phyloP scores from a whole-genome alignment of 352 stramenopile genomes.

The Pythium insidiosum region DNA sequence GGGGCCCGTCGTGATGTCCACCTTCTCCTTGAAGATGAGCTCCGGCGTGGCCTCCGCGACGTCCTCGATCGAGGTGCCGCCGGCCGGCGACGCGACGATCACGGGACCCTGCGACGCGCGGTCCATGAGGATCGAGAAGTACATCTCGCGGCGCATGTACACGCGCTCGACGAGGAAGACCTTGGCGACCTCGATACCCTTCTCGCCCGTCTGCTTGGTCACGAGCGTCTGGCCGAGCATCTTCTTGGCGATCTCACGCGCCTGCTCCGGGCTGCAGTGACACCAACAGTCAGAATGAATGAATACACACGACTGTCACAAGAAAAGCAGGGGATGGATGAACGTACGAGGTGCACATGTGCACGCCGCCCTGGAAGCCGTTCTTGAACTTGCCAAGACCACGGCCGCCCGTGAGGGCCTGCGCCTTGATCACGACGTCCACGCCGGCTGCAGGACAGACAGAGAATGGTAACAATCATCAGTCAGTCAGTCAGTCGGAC shows the following conservation, averaged over 20 bases:
- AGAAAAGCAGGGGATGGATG: too few relatives aligned
- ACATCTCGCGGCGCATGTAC: constrained; percentile 96
- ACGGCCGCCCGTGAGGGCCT: constrained; percentile 95
- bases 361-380: constrained; percentile 96
- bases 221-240: constrained; percentile 94
- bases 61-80: constrained; percentile 97
- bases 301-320: too few relatives aligned
- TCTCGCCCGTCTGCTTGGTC: constrained; percentile 91
- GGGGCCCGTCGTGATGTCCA: constrained; percentile 93
- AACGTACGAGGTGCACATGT: constrained; percentile 89
- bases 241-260: constrained; percentile 75
- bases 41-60: constrained; percentile 92
- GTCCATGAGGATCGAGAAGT: constrained; percentile 99
- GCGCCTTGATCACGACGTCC: constrained; percentile 94
- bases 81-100: constrained; percentile 92
- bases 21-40: constrained; percentile 89
- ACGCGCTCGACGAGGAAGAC: constrained; percentile 91
- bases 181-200: constrained; percentile 86
- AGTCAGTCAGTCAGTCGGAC: too few relatives aligned
- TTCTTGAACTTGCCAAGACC: constrained; percentile 95
- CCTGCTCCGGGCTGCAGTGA: constrained; percentile 41
- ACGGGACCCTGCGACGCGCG: constrained; percentile 91
- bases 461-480: too few relatives aligned
- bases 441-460: constrained; percentile 35
- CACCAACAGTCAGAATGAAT: neutral